Base-by-base conservation (phyloP, 208 protist genomes). In the Crithidia mellificae region DNA sequence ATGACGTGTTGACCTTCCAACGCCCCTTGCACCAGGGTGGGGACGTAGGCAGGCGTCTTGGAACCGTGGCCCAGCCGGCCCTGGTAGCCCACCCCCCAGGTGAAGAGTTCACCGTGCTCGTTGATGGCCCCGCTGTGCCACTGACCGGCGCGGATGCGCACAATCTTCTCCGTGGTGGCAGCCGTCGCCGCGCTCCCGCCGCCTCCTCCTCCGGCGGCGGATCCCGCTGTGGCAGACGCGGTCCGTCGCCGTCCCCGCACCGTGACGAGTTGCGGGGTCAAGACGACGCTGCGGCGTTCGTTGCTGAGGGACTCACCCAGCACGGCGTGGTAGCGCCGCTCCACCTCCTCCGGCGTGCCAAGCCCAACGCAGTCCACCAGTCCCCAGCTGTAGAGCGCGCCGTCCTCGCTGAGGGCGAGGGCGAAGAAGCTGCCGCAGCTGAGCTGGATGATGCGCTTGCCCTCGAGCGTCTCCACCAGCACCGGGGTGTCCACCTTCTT, bases 321-420 rank as follows among this genome's bases (percentile, higher is more conserved):
- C 65, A 94, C 63, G 51, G 80, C 74, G 32, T 57, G 19, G 2
- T 85, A 84, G 29, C 88, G 72, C 14, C 77, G 36, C n/a, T 83
- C 57, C 43, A 63, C 44, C 22, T 67, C 44, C 17, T 84, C 86
- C 50, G 88, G 64, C 29, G 85, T 52, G n/a, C 86, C 89, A 22
- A 88, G 53, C 14, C 89, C 89, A 63, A 86, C 91, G 81, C 89
- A 94, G 63, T 94, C 89, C 53, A 92, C 81, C 25, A 49, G 75
- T 50, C 90, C 90, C 90, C 90, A 95, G 54, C 75, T 83, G 66
- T 91, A 95, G 49, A 95, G 87, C 22, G 90, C 73, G 9, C 87
- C 87, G 6, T 67, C 80, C 46, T 58, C 77, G 54, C 79, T 83
- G 54, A 95, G 54, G 24, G 87, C 87, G 8, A 95, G 72, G 6